Percentiles rank a stretch among this genome's conserved stretches.
These are phyloP conservation scores for Globisporangium solare DNA, from an alignment of 352 stramenopile genomes.

Conservation along the genomic window DNA sequence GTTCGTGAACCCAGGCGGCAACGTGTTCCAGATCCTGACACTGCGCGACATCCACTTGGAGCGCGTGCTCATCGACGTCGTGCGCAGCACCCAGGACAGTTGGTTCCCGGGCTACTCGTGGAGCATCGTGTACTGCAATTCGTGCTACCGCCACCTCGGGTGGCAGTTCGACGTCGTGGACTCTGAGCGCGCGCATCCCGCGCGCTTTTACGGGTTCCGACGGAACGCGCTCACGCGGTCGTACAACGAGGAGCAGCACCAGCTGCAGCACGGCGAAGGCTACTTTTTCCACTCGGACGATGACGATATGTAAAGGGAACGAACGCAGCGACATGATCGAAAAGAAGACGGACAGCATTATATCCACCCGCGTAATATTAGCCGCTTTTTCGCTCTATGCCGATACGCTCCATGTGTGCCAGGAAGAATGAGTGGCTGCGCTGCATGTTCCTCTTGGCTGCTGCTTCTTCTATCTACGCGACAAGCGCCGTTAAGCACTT, in stretches of 20 bases:
- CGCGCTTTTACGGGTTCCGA: conserved; percentile 68
- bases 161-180: conserved; percentile 68
- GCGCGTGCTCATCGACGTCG: conserved; percentile 40
- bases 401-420: too few species aligned
- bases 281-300: background rate
- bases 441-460: background rate
- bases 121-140: conserved; percentile 72
- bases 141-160: conserved; percentile 66
- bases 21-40: conserved; percentile 80
- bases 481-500: conserved; percentile 63
- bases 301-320: background rate
- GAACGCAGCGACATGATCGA: conserved; percentile 1
- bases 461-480: conserved; percentile 16
- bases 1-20: conserved; percentile 77
- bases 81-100: conserved; percentile 51
- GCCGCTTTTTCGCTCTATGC: too few species aligned
- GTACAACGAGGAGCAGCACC: background rate
- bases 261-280: background rate
- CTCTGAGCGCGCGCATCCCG: conserved; percentile 16
- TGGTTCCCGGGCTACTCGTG: conserved; percentile 82
- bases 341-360: too few species aligned
- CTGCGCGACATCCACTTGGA: conserved; percentile 43
- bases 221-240: conserved; percentile 47
- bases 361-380: too few species aligned
- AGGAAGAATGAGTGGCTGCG: too few species aligned